Percentiles rank a stretch among this genome's conserved stretches.
Evolutionary conservation across 108 stramenopile genomes (phyloP).

Genomic region (Discostella pseudostelligera): DNA sequence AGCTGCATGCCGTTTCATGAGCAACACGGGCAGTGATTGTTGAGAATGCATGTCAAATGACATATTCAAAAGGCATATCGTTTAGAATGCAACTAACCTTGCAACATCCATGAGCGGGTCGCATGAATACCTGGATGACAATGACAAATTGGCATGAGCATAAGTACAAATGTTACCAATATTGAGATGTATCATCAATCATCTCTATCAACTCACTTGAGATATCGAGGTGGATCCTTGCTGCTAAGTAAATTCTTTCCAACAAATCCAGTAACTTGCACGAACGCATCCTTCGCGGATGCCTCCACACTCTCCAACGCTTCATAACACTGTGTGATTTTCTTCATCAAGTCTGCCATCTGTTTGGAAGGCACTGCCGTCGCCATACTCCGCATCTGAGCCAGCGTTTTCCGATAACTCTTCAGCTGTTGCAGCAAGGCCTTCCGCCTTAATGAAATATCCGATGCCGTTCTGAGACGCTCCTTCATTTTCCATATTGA

Average conservation of each 20-base stretch:
- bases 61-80: background rate
- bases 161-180: too few relatives aligned
- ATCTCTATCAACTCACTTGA: constrained; percentile 34
- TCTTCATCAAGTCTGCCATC: constrained; percentile 83
- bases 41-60: background rate
- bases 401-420: constrained; percentile 68
- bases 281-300: constrained; percentile 63
- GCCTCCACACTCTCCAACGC: constrained; percentile 64
- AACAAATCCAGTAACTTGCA: constrained; percentile 65
- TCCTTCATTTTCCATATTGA: constrained; percentile 74
- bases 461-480: constrained; percentile 72
- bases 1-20: constrained; percentile 21
- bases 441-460: constrained; percentile 58
- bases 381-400: constrained; percentile 67
- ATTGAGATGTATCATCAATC: background rate
- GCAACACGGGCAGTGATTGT: background rate
- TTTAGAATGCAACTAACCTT: constrained; percentile 12
- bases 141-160: constrained; percentile 6
- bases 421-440: constrained; percentile 67
- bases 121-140: constrained; percentile 64
- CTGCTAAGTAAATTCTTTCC: constrained; percentile 45
- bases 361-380: constrained; percentile 75
- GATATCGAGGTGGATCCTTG: constrained; percentile 49
- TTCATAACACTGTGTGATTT: constrained; percentile 80
- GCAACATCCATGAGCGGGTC: constrained; percentile 78